Conservation (phyloP, 2,329 filamentous ascomycete genomes). For the Phyllosticta citriasiana region DNA sequence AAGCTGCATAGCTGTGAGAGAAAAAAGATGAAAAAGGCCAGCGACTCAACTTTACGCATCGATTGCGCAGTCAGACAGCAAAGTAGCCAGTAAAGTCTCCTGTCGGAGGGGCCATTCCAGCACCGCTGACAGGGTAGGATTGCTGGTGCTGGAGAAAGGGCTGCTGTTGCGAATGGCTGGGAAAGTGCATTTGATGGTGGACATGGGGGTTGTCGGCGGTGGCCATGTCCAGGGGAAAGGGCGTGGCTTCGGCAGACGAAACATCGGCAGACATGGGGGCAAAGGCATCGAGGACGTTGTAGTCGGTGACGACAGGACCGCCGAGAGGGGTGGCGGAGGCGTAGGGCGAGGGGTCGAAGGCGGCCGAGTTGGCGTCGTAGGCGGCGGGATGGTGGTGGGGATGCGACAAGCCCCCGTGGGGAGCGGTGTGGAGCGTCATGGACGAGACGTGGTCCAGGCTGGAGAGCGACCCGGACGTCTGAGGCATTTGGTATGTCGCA, state of each 20-base stretch:
- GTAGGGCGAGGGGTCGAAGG: constrained; percentile 1
- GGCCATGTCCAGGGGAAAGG: constrained; percentile 4
- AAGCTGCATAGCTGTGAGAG: background rate
- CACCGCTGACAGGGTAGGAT: constrained; percentile 1
- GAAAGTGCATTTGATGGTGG: background rate
- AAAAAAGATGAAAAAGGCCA: background rate
- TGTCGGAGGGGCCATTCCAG: background rate
- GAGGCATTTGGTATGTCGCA: background rate
- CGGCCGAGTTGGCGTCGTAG: background rate
- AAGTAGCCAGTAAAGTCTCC: constrained; percentile 6
- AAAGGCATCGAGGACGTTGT: constrained; percentile 6
- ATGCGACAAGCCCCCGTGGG: background rate
- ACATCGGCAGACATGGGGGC: constrained; percentile 4
- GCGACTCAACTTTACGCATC: background rate
- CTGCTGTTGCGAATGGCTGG: background rate
- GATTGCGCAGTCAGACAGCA: background rate
- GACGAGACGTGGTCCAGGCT: background rate
- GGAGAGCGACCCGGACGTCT: background rate
- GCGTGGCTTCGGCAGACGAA: constrained; percentile 1
- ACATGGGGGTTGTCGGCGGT: background rate
- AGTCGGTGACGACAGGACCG: background rate
- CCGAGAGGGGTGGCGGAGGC: background rate
- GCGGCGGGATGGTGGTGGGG: background rate
- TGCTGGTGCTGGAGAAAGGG: constrained; percentile 2
- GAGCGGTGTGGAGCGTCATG: background rate